A percentile compares a stretch with the other conserved stretches of the same genome.
Conservation (phyloP, 2,329 filamentous ascomycete genomes). For the Chaetomium globosum region DNA sequence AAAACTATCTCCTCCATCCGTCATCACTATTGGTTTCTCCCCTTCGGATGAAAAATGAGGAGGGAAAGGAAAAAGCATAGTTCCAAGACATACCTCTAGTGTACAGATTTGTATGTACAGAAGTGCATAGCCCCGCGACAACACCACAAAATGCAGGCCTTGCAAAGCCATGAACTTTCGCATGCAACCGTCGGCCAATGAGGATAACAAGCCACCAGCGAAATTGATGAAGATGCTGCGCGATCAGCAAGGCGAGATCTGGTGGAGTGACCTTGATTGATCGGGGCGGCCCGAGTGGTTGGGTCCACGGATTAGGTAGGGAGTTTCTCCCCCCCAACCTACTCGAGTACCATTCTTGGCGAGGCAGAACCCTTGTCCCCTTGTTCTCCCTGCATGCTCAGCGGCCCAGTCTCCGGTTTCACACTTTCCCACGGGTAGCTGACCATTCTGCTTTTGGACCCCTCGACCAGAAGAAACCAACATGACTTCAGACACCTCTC, state of each 20-base stretch:
- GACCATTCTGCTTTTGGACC: constrained; percentile 4
- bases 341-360: background rate
- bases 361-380: background rate
- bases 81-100: background rate
- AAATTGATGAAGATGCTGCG: background rate
- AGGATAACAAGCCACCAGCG: background rate
- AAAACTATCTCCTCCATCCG: background rate
- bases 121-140: too few species aligned
- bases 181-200: background rate
- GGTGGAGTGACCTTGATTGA: background rate
- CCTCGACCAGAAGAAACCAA: background rate
- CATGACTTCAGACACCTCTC: background rate
- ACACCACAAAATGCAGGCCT: background rate
- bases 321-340: background rate
- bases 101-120: too few species aligned
- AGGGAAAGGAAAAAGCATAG: too few species aligned
- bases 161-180: background rate
- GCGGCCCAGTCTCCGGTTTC: constrained; percentile 15
- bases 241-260: constrained; percentile 6
- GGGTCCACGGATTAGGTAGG: background rate
- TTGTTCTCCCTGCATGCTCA: background rate
- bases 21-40: background rate
- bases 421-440: background rate
- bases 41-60: too few species aligned
- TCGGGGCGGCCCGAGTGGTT: constrained; percentile 6